These are phyloP conservation scores for Clonostachys byssicola DNA, from an alignment of 2,329 filamentous ascomycete genomes.

Conservation along the genomic window DNA sequence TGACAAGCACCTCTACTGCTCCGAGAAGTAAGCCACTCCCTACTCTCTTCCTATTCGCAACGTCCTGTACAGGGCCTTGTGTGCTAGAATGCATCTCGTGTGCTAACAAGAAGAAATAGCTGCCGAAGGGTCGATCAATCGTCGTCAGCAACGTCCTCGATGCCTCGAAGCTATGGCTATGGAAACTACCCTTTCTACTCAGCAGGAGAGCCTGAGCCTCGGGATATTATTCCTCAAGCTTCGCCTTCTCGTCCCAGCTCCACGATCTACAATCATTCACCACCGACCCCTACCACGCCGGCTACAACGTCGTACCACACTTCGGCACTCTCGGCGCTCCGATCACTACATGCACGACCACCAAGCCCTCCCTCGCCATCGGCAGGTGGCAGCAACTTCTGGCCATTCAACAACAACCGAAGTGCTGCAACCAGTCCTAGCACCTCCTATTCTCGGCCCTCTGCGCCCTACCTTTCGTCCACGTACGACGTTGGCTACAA, in stretches of 20 bases:
- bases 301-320: slow-evolving; percentile 29
- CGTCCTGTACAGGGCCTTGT: not conserved
- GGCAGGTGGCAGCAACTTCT: slow-evolving; percentile 35
- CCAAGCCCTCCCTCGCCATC: slow-evolving; percentile 53
- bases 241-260: slow-evolving; percentile 57
- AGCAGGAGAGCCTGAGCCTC: slow-evolving; percentile 43
- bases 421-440: slow-evolving; percentile 47
- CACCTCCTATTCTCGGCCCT: slow-evolving; percentile 41
- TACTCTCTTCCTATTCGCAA: not conserved
- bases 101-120: slow-evolving; percentile 19
- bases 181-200: slow-evolving; percentile 38
- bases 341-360: slow-evolving; percentile 40
- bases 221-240: slow-evolving; percentile 60
- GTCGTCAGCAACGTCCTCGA: slow-evolving; percentile 18
- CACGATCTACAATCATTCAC: slow-evolving; percentile 46
- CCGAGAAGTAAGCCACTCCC: slow-evolving; percentile 47
- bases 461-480: slow-evolving; percentile 40
- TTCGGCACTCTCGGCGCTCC: slow-evolving; percentile 50
- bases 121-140: slow-evolving; percentile 50
- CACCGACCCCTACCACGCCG: slow-evolving; percentile 43
- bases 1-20: slow-evolving; percentile 58
- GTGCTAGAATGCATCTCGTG: slow-evolving; percentile 11
- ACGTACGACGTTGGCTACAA: slow-evolving; percentile 44
- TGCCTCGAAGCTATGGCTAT: slow-evolving; percentile 23
- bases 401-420: slow-evolving; percentile 43